phyloP scores from a whole-genome alignment of 257 asterid species.

The Misopates orontium region DNA sequence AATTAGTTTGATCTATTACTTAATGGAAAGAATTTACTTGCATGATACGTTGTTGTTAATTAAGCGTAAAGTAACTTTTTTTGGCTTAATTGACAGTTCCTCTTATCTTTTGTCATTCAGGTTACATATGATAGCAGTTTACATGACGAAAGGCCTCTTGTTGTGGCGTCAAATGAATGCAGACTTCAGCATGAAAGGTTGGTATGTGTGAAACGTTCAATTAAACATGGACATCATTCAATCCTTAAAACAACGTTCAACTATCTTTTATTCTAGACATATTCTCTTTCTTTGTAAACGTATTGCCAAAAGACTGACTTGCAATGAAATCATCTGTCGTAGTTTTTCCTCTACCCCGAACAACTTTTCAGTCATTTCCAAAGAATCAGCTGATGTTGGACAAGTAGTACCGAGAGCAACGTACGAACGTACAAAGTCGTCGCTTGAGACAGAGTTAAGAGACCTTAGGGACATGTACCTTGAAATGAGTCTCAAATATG shows the following conservation, averaged over 20 bases:
- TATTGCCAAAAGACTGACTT: too few relatives aligned
- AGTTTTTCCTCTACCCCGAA: constrained; percentile 33
- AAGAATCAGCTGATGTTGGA: constrained; percentile 31
- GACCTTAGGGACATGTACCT: constrained; percentile 80
- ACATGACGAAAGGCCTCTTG: constrained; percentile 26
- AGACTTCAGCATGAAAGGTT: constrained; percentile 53
- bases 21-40: background rate
- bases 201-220: constrained; percentile 7
- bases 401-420: constrained; percentile 46
- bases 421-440: constrained; percentile 66
- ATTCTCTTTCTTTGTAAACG: too few relatives aligned
- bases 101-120: constrained; percentile 34
- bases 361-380: constrained; percentile 27
- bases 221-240: background rate
- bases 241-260: too few relatives aligned
- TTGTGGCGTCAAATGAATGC: constrained; percentile 27
- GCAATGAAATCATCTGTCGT: constrained; percentile 25
- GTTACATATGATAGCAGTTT: constrained; percentile 25
- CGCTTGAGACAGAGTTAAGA: constrained; percentile 72
- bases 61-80: background rate
- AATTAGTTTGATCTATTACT: too few relatives aligned
- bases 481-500: constrained; percentile 87
- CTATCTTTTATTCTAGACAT: too few relatives aligned
- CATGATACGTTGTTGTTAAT: background rate
- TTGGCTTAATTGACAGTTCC: background rate